These are phyloP conservation scores for Solanum lignicaule DNA, from an alignment of 257 asterid genomes.

Conservation along the genomic window DNA sequence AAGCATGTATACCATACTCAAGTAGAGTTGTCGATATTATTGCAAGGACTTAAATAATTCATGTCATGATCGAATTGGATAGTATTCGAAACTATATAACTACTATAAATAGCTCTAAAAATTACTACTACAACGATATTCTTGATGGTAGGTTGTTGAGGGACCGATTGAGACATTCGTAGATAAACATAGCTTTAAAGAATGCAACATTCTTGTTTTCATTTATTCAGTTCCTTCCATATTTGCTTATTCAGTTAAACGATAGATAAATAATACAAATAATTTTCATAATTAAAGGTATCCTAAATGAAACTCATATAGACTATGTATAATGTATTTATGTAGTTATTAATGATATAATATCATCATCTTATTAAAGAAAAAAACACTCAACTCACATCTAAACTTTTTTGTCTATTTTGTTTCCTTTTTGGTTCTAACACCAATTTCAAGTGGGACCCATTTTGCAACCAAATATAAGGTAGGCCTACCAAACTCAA, in stretches of 20 bases:
- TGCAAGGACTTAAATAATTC: background rate
- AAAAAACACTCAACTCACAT: background rate
- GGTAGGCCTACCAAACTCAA: slow-evolving; percentile 1
- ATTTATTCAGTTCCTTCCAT: background rate
- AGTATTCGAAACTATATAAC: background rate
- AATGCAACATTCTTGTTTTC: background rate
- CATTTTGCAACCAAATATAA: background rate
- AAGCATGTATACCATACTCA: background rate
- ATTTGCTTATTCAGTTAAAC: background rate
- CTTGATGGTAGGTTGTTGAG: background rate
- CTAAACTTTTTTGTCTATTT: background rate
- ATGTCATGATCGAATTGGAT: background rate
- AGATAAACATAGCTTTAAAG: background rate
- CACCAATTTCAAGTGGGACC: background rate
- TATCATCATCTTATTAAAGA: background rate
- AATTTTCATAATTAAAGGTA: background rate
- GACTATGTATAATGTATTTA: background rate
- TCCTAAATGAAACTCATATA: background rate
- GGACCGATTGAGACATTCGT: background rate
- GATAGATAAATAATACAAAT: background rate
- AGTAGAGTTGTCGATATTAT: background rate
- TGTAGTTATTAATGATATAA: background rate
- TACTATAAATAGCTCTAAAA: background rate
- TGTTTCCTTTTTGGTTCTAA: background rate
- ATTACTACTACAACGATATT: background rate